These are phyloP conservation scores for Pseudogymnoascus sp. DNA, from an alignment of 2,329 filamentous ascomycete genomes.

Conservation along the genomic window DNA sequence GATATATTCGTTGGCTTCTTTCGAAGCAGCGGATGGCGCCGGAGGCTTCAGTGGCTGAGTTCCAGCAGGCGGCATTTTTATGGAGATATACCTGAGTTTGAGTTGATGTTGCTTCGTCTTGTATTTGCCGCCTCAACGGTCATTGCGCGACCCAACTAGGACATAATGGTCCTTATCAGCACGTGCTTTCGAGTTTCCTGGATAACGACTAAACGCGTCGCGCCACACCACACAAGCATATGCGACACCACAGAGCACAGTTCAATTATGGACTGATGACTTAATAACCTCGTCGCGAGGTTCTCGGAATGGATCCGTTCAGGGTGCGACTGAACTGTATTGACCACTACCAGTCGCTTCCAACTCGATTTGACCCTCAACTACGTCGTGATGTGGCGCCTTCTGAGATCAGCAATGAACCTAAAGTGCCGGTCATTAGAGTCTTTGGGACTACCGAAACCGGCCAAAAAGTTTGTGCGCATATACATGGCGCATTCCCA, in stretches of 20 bases:
- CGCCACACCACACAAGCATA: not conserved
- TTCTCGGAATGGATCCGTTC: constrained; percentile 59
- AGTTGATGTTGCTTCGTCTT: not conserved
- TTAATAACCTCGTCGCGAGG: not conserved
- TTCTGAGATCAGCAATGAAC: constrained; percentile 52
- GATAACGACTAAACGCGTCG: constrained; percentile 7
- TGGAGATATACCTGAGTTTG: not conserved
- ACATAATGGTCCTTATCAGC: constrained; percentile 4
- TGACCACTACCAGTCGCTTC: constrained; percentile 81
- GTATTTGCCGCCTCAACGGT: not conserved
- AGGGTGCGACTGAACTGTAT: constrained; percentile 90
- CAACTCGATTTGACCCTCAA: constrained; percentile 72
- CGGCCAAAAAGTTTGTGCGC: constrained; percentile 90
- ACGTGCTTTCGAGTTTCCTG: constrained; percentile 8
- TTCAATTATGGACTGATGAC: not conserved
- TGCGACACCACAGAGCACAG: not conserved
- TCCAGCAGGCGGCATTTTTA: constrained; percentile 33
- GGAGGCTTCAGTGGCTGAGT: constrained; percentile 27
- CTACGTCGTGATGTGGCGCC: constrained; percentile 57
- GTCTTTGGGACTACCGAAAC: constrained; percentile 90
- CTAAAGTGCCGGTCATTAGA: constrained; percentile 76
- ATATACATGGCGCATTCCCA: constrained; percentile 91
- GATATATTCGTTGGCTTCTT: constrained; percentile 97
- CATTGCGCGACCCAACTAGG: not conserved
- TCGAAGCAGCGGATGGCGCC: constrained; percentile 42